A percentile compares a stretch with the other conserved stretches of the same genome.
Evolutionary conservation across 78 protist species (phyloP).

Genomic region (Cyanophora paradoxa): DNA sequence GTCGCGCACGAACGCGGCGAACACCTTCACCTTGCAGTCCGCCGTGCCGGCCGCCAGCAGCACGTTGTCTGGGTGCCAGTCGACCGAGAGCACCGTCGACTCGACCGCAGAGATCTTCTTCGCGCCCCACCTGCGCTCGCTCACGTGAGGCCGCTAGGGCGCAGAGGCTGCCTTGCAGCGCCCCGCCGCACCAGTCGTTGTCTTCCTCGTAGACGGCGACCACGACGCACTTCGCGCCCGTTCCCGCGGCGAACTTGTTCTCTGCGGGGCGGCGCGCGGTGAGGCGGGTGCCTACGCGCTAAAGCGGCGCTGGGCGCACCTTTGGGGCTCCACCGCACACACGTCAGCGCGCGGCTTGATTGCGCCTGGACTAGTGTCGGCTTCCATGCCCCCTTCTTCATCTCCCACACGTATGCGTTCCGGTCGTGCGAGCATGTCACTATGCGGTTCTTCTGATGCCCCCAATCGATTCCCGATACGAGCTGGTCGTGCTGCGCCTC

Average conservation of each 20-base stretch:
- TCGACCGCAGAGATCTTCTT: constrained; percentile 31
- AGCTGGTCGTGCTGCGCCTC: constrained; percentile 73
- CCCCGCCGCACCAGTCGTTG: constrained; percentile 90
- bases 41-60: constrained; percentile 70
- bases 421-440: constrained; percentile 86
- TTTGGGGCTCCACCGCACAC: constrained; percentile 62
- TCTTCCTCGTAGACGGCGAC: constrained; percentile 85
- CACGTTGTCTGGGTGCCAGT: constrained; percentile 80
- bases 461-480: constrained; percentile 88
- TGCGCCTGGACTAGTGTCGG: constrained; percentile 83
- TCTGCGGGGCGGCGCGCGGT: constrained; percentile 27
- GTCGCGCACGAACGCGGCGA: constrained; percentile 65
- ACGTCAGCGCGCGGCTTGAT: constrained; percentile 84
- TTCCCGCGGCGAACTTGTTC: constrained; percentile 82
- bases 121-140: neutral
- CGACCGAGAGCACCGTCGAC: constrained; percentile 69
- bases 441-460: constrained; percentile 73
- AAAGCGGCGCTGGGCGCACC: too few species aligned
- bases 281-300: too few species aligned
- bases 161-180: constrained; percentile 37
- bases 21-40: constrained; percentile 65
- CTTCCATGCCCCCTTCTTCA: constrained; percentile 56
- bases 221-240: constrained; percentile 73
- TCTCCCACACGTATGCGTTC: constrained; percentile 92
- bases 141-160: neutral